Evolutionary conservation across 1,139 yeast genomes (phyloP).

Genomic region (Yamadazyma diospyri): DNA sequence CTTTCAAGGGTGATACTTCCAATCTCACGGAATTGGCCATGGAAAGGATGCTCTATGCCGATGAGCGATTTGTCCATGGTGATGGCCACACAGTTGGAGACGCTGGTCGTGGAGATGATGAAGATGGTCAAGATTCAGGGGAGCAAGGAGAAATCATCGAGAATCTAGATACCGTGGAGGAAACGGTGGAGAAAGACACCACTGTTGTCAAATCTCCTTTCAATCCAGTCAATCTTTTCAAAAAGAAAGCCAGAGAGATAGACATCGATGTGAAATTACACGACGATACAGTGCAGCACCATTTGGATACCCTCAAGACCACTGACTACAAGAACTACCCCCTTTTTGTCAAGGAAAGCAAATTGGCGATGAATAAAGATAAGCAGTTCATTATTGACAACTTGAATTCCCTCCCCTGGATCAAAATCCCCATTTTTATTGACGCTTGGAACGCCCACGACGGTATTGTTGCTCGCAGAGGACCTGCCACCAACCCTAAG

Average conservation of each 20-base stretch:
- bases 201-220: slow-evolving; percentile 11
- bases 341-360: slow-evolving; percentile 23
- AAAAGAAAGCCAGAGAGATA: slow-evolving; percentile 12
- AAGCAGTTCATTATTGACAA: slow-evolving; percentile 43
- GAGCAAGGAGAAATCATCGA: slow-evolving; percentile 8
- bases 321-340: slow-evolving; percentile 23
- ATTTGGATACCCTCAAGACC: slow-evolving; percentile 17
- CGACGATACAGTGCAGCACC: slow-evolving; percentile 21
- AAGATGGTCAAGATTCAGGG: not conserved
- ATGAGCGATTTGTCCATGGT: slow-evolving; percentile 26
- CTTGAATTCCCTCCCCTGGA: slow-evolving; percentile 58
- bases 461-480: slow-evolving; percentile 67
- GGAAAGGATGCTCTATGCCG: slow-evolving; percentile 39
- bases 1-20: slow-evolving; percentile 44
- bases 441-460: slow-evolving; percentile 72
- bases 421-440: slow-evolving; percentile 60
- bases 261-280: slow-evolving; percentile 24
- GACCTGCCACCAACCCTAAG: slow-evolving; percentile 49
- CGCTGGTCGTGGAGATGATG: slow-evolving; percentile 15
- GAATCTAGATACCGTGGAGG: slow-evolving; percentile 11
- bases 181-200: slow-evolving; percentile 10
- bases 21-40: slow-evolving; percentile 34
- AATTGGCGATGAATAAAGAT: slow-evolving; percentile 39
- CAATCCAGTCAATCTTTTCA: slow-evolving; percentile 14
- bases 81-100: slow-evolving; percentile 15